Percentiles rank a stretch among this genome's conserved stretches.
phyloP scores from a whole-genome alignment of 495 filamentous ascomycete species.

The Choiromyces venosus region DNA sequence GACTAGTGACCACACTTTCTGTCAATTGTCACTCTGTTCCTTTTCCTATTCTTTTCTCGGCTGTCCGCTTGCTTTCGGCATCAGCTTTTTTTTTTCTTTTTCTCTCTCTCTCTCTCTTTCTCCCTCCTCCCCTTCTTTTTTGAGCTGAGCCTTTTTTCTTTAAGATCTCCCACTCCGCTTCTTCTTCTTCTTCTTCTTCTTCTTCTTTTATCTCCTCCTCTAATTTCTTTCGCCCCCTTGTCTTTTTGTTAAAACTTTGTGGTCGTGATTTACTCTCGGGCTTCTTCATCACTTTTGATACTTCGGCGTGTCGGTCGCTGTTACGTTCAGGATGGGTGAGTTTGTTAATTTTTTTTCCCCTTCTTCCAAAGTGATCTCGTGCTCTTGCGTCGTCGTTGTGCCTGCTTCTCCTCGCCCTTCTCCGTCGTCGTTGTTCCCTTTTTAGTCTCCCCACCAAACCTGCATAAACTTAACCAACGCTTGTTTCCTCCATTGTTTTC shows the following conservation, averaged over 20 bases:
- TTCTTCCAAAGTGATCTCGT: not conserved
- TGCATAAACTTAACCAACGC: not conserved
- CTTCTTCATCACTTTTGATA: not conserved
- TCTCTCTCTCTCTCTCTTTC: not conserved
- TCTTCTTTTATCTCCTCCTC: not conserved
- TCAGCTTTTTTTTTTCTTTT: not conserved
- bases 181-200: not conserved
- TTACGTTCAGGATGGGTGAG: not conserved
- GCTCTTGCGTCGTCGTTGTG: not conserved
- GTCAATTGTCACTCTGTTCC: not conserved
- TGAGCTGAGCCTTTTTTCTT: not conserved
- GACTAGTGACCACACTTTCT: not conserved
- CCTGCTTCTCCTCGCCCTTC: not conserved
- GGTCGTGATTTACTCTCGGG: not conserved
- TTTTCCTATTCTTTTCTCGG: not conserved
- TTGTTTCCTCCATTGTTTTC: too few relatives aligned
- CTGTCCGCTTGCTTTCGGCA: not conserved
- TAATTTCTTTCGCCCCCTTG: too few relatives aligned
- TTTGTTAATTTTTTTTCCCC: not conserved
- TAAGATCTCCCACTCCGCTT: not conserved
- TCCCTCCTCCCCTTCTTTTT: not conserved
- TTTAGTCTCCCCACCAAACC: not conserved
- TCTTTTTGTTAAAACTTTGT: not conserved
- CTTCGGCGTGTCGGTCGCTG: not conserved
- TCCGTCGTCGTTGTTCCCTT: not conserved